These are phyloP conservation scores for Microbotryum scabiosae DNA, from an alignment of 1,284 basidiomycete genomes.

Conservation along the genomic window DNA sequence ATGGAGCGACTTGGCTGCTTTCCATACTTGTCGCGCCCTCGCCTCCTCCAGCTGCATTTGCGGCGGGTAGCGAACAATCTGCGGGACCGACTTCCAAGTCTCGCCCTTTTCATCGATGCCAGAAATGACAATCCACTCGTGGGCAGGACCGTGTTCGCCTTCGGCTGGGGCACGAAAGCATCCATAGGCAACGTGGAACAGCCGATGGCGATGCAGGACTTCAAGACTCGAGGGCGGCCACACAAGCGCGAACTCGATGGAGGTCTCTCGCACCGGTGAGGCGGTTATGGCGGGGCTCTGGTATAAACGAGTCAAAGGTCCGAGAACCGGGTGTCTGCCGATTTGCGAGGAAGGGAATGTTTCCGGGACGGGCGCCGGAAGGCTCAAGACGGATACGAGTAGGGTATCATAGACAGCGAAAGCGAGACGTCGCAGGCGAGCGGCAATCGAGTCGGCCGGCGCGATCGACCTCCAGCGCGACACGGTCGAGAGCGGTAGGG, in stretches of 20 bases:
- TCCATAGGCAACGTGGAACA: conserved; percentile 65
- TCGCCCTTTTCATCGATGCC: conserved; percentile 68
- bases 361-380: conserved; percentile 45
- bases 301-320: conserved; percentile 9
- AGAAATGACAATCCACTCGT: conserved; percentile 38
- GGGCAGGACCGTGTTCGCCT: not conserved
- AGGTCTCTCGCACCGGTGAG: conserved; percentile 1
- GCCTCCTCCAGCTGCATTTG: conserved; percentile 43
- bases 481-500: conserved; percentile 58
- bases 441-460: conserved; percentile 38
- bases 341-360: conserved; percentile 30
- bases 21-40: conserved; percentile 51
- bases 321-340: not conserved
- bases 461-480: conserved; percentile 42
- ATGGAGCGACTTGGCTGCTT: conserved; percentile 53
- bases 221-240: conserved; percentile 51
- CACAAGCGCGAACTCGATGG: conserved; percentile 46
- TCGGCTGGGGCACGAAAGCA: not conserved
- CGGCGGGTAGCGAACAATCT: conserved; percentile 40
- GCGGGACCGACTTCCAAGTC: conserved; percentile 42
- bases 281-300: conserved; percentile 20
- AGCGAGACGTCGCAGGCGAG: conserved; percentile 48
- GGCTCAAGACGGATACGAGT: conserved; percentile 51
- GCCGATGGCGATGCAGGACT: conserved; percentile 57
- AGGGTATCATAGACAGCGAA: conserved; percentile 62